Evolutionary conservation across 805 yeast species (phyloP), one percentile per base, ranked within the genome.

Genomic region (Zygosaccharomyces rouxii): DNA sequence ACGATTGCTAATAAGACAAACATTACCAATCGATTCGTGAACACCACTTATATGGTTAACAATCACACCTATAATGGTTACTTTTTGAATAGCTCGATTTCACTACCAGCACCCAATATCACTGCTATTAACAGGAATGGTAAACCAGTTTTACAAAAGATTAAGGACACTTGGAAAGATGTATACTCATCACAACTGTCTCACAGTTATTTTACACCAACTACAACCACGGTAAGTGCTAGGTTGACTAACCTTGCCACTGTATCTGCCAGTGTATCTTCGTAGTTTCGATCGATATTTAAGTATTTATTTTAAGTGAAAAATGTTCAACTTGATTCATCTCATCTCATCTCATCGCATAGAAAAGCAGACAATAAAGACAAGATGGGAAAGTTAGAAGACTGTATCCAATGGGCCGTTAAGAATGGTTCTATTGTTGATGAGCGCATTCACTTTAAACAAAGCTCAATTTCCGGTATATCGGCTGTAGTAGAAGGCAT

Each of bases 391-490:
- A 40, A 48, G 16, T 38, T 66, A 11, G 39, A 57, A 2, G 38
- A 29, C 2, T 58, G 67, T 16, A 16, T 73, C 2, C 35, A 57
- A 3, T 72, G 79, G 79, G 73, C 76, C 0, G 55, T 30, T 2
- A 43, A 50, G 0, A 64, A 73, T 49, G 78, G 78, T 16, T 66
- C 74, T 2, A 23, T 42, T 0, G 67, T 77, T 14, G 69, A 71
- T 44, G 59, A 57, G 0, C 43, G 57, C 3, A 48, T 78, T 3
- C 51, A 56, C 3, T 78, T 77, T 49, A 50, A 61, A 16, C 35
- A 54, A 7, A 58, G 62, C 5, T 49, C 49, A 5, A 46, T 49
- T 9, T 55, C 57, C 10, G 80, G 80, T 2, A 59, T 68, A 14
- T 62, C 61, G 22, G 72, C 73, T 4, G 53, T 62, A 14, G 59